A percentile compares a stretch with the other conserved stretches of the same genome.
Evolutionary conservation across 2,329 filamentous ascomycete genomes (phyloP).

Genomic region (Penicillium sclerotigenum): DNA sequence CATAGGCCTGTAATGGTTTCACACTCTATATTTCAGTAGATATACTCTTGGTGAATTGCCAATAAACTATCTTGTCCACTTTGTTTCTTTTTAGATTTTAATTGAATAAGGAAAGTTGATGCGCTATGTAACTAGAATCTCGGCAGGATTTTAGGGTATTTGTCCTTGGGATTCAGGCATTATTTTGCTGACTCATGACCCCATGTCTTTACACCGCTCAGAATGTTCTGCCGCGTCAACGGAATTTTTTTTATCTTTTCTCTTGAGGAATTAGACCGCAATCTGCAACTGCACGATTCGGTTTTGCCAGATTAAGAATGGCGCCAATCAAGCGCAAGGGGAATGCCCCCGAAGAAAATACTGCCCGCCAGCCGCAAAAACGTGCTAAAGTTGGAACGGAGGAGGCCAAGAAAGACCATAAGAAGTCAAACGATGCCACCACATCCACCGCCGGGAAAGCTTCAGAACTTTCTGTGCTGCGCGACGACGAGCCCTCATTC

Average conservation of each 20-base stretch:
- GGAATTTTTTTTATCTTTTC: slow-evolving; percentile 27
- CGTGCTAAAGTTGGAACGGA: slow-evolving; percentile 41
- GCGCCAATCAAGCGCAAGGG: slow-evolving; percentile 48
- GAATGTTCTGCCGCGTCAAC: slow-evolving; percentile 21
- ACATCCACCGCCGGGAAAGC: slow-evolving; percentile 26
- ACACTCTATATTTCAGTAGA: no score
- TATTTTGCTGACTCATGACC: neutral
- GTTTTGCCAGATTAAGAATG: slow-evolving; percentile 34
- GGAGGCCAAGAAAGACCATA: slow-evolving; percentile 34
- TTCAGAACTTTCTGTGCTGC: slow-evolving; percentile 47
- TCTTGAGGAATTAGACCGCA: slow-evolving; percentile 28
- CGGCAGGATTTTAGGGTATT: neutral
- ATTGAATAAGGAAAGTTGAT: no score
- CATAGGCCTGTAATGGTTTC: no score
- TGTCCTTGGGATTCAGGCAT: neutral
- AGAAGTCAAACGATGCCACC: slow-evolving; percentile 29
- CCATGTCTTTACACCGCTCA: slow-evolving; percentile 13
- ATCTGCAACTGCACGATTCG: slow-evolving; percentile 25
- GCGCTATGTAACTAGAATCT: neutral
- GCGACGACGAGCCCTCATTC: slow-evolving; percentile 83
- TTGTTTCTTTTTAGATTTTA: no score
- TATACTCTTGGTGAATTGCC: no score
- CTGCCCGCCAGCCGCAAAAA: slow-evolving; percentile 39
- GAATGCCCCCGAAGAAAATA: slow-evolving; percentile 37
- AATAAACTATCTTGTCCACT: no score